These are phyloP conservation scores for Xylariaceae sp. DNA, from an alignment of 2,329 filamentous ascomycete genomes.

Conservation along the genomic window DNA sequence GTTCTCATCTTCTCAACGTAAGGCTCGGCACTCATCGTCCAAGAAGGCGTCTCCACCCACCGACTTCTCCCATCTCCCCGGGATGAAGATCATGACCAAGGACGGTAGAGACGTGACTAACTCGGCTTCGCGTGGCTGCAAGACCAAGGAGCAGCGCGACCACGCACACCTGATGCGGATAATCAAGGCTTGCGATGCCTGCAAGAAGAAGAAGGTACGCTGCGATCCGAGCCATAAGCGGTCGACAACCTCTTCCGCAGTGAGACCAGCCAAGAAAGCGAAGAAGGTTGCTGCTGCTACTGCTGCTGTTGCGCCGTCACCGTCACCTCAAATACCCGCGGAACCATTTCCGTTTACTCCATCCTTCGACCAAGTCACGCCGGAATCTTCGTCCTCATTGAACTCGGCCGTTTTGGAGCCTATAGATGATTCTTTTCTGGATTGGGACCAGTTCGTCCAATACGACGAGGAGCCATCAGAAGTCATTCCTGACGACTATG, in stretches of 20 bases:
- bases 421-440: conserved; percentile 29
- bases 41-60: conserved; percentile 34
- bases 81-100: conserved; percentile 69
- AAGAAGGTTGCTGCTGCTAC: conserved; percentile 34
- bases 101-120: conserved; percentile 66
- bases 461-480: conserved; percentile 44
- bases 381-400: conserved; percentile 22
- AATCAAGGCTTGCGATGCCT: conserved; percentile 68
- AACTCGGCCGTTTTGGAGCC: conserved; percentile 25
- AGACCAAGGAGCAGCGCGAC: conserved; percentile 69
- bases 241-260: conserved; percentile 40
- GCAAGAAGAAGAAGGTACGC: conserved; percentile 64
- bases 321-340: conserved; percentile 22
- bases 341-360: conserved; percentile 11
- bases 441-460: conserved; percentile 53
- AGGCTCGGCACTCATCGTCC: conserved; percentile 31
- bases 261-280: conserved; percentile 47
- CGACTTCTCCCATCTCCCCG: conserved; percentile 59
- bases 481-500: conserved; percentile 43
- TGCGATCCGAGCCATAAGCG: conserved; percentile 64
- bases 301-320: conserved; percentile 23
- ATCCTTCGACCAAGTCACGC: conserved; percentile 22
- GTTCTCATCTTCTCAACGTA: conserved; percentile 36
- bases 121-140: conserved; percentile 62
- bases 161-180: conserved; percentile 69